A percentile compares a stretch with the other conserved stretches of the same genome.
Conservation (phyloP, 495 filamentous ascomycete genomes). For the Stereocaulon alpinum region DNA sequence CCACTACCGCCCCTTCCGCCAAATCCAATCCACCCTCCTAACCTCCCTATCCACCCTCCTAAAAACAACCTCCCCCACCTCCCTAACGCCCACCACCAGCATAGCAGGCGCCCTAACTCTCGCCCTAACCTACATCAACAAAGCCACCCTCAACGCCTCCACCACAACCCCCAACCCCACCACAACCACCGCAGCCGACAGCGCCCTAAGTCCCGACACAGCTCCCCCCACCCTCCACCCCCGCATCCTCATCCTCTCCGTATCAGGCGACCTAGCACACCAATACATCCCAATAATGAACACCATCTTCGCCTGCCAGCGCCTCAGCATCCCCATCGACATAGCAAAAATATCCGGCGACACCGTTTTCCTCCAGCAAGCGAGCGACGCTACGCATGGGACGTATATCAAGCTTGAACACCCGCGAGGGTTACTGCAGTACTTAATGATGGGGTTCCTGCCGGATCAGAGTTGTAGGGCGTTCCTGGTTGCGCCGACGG, state of each 20-base stretch:
- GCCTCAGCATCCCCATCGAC: constrained; percentile 78
- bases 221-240: constrained; percentile 48
- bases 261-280: constrained; percentile 69
- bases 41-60: constrained; percentile 60
- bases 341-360: constrained; percentile 76
- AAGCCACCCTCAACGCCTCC: constrained; percentile 33
- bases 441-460: constrained; percentile 91
- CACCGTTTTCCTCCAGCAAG: constrained; percentile 90
- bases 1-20: constrained; percentile 86
- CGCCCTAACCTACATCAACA: constrained; percentile 80
- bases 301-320: constrained; percentile 73
- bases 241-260: constrained; percentile 79
- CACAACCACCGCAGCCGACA: constrained; percentile 16
- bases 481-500: constrained; percentile 62
- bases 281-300: constrained; percentile 99
- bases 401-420: constrained; percentile 66
- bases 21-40: constrained; percentile 70
- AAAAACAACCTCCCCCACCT: constrained; percentile 45
- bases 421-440: constrained; percentile 67
- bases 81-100: constrained; percentile 64
- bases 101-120: constrained; percentile 87
- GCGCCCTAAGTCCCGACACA: constrained; percentile 33
- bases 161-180: constrained; percentile 23
- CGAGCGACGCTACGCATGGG: constrained; percentile 78
- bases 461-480: constrained; percentile 58